These are phyloP conservation scores for Cyclostephanos tholiformis DNA, from an alignment of 108 stramenopile species.

Conservation along the genomic window DNA sequence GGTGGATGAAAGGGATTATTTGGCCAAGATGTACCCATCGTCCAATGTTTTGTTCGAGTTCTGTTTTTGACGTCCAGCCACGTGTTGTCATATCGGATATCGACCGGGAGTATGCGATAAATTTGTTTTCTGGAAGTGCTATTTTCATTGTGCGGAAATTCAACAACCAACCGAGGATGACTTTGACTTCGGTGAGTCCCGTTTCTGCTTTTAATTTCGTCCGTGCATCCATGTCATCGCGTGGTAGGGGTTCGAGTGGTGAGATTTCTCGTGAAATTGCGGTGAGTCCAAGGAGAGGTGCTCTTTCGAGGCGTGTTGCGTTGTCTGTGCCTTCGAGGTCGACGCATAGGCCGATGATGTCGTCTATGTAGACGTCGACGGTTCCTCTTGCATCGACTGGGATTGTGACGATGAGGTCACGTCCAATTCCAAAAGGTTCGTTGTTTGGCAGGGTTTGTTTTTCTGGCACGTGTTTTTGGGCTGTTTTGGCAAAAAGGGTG, in stretches of 20 bases:
- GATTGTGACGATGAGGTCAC: slow-evolving; percentile 10
- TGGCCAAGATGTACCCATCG: not conserved
- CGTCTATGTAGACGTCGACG: not conserved
- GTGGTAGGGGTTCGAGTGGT: not conserved
- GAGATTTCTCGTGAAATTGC: not conserved
- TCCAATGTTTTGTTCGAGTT: no score
- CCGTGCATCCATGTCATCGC: not conserved
- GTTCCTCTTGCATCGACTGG: slow-evolving; percentile 4
- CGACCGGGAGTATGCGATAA: not conserved
- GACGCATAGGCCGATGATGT: not conserved
- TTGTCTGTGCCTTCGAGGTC: slow-evolving; percentile 5
- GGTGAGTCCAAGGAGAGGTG: slow-evolving; percentile 5
- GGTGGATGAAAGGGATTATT: not conserved
- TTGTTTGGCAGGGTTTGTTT: not conserved
- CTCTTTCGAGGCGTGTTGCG: not conserved
- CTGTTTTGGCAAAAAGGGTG: not conserved
- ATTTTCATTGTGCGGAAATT: not conserved
- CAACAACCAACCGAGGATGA: not conserved
- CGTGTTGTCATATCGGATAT: not conserved
- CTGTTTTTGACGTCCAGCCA: not conserved
- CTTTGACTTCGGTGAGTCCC: not conserved
- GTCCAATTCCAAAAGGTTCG: not conserved
- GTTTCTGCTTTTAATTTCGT: not conserved
- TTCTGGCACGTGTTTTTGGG: not conserved
- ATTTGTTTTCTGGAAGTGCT: slow-evolving; percentile 1